Percentiles rank a stretch among this genome's conserved stretches.
Conservation (phyloP, 2,329 filamentous ascomycete genomes). For the Talaromyces sp. region DNA sequence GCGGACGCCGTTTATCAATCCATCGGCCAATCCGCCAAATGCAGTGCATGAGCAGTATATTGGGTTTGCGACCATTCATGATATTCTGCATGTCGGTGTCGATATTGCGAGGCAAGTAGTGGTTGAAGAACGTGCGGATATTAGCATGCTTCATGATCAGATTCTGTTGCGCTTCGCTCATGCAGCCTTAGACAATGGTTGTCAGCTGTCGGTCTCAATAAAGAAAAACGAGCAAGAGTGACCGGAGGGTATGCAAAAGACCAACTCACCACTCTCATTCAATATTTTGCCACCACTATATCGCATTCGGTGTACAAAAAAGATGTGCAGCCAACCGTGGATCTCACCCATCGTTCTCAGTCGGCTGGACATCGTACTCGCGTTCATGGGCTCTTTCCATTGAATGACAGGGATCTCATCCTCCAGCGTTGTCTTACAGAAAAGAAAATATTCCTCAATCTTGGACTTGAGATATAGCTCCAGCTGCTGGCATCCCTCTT, state of each 20-base stretch:
- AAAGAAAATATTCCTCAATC: background rate
- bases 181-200: background rate
- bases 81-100: conserved; percentile 15
- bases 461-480: conserved; percentile 10
- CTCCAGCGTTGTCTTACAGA: too few relatives aligned
- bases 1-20: conserved; percentile 17
- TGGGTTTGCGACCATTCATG: conserved; percentile 15
- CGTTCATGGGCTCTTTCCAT: too few relatives aligned
- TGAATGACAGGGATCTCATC: too few relatives aligned
- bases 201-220: too few relatives aligned
- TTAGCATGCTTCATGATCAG: conserved; percentile 23
- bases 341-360: background rate
- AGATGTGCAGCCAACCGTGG: background rate
- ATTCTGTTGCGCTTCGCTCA: conserved; percentile 26
- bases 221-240: too few relatives aligned
- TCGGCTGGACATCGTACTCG: too few relatives aligned
- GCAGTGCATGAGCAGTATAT: conserved; percentile 18
- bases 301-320: conserved; percentile 1
- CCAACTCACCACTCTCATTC: conserved; percentile 3
- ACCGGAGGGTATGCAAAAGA: too few relatives aligned
- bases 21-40: conserved; percentile 18
- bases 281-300: background rate
- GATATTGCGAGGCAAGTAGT: conserved; percentile 15
- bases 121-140: conserved; percentile 15
- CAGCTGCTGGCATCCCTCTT: conserved; percentile 8